Base-by-base conservation (phyloP, 1,139 yeast genomes). In the Lodderomyces beijingensis region DNA sequence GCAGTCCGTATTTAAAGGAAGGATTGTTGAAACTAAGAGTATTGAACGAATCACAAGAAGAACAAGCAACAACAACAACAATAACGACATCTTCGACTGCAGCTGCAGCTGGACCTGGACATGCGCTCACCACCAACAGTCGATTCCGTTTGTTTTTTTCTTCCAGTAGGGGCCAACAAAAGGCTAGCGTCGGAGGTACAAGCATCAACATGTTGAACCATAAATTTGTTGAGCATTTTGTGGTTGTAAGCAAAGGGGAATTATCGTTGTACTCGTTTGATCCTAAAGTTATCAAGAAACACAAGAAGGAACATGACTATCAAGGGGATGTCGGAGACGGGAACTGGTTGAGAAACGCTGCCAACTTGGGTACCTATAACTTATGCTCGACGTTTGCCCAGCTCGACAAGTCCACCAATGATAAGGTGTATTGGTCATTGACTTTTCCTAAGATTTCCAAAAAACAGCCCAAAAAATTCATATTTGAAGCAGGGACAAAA, bases 1-100 rank as follows among this genome's bases (percentile, higher is more conserved):
- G 91, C 0, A 76, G 89, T 2, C 93, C 93, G 2, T 83, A 85
- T 74, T 72, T 80, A 38, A 81, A 83, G 50, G 93, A 84, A 57
- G 93, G 94, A 0, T 54, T 83, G 29, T 62, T 82, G 41, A 70
- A 75, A 44, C 65, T 70, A 48, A 71, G 67, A 43, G 59, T 70
- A 12, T 50, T 65, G 33, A 56, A 71, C 42, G 73, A 62, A 49
- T 55, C 56, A 44, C 59, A 57, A 25, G 70, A 68, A 39, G 52
- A 54, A 10, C 8, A 4, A 6, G 20, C 17, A n/a, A 25, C 15
- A 14, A 22, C 14, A 24, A 16, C 49, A 8, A 44, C 50, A 16
- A 51, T 43, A 16, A 44, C 44, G 4, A 45, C 57, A n/a, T 45
- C 56, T 15, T n/a, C 32, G 23, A 47, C 53, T 21, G n/a, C n/a